These are phyloP conservation scores for Sungouiella thailandica DNA, from an alignment of 805 yeast species.

Conservation along the genomic window DNA sequence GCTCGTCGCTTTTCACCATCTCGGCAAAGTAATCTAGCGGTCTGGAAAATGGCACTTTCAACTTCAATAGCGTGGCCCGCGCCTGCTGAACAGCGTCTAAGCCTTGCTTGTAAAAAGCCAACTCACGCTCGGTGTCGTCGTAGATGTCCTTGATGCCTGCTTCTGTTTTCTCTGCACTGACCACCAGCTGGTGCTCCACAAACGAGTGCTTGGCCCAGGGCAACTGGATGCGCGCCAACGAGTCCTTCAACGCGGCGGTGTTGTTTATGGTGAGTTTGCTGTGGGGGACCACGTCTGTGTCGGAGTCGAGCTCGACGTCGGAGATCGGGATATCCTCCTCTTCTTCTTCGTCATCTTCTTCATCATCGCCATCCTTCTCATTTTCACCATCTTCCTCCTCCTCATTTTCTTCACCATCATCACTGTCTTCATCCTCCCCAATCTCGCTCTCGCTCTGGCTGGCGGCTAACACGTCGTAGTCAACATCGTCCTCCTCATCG, in stretches of 20 bases:
- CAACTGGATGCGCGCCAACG: slow-evolving; percentile 60
- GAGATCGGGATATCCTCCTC: slow-evolving; percentile 83
- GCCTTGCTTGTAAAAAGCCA: slow-evolving; percentile 93
- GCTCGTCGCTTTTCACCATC: slow-evolving; percentile 97
- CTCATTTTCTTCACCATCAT: slow-evolving; percentile 25
- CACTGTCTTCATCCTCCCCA: slow-evolving; percentile 27
- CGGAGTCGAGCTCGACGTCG: slow-evolving; percentile 89
- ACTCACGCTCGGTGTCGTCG: slow-evolving; percentile 93
- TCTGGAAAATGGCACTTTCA: slow-evolving; percentile 83
- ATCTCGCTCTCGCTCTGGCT: slow-evolving; percentile 43
- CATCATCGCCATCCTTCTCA: slow-evolving; percentile 36
- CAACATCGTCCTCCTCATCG: slow-evolving; percentile 42
- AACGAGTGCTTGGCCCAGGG: slow-evolving; percentile 67
- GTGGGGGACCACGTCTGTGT: slow-evolving; percentile 90
- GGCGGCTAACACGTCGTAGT: slow-evolving; percentile 50
- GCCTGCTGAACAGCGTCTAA: slow-evolving; percentile 76
- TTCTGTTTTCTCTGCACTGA: slow-evolving; percentile 57
- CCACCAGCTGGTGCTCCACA: slow-evolving; percentile 76
- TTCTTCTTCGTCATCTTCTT: slow-evolving; percentile 47
- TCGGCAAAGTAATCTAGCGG: slow-evolving; percentile 97
- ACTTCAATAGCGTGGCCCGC: slow-evolving; percentile 56
- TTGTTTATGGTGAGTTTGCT: slow-evolving; percentile 88
- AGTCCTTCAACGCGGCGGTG: slow-evolving; percentile 70
- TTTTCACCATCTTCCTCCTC: slow-evolving; percentile 25
- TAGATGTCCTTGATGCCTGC: slow-evolving; percentile 76